Evolutionary conservation across 2,329 filamentous ascomycete species (phyloP).

Genomic region (Penicillium corylophilum): DNA sequence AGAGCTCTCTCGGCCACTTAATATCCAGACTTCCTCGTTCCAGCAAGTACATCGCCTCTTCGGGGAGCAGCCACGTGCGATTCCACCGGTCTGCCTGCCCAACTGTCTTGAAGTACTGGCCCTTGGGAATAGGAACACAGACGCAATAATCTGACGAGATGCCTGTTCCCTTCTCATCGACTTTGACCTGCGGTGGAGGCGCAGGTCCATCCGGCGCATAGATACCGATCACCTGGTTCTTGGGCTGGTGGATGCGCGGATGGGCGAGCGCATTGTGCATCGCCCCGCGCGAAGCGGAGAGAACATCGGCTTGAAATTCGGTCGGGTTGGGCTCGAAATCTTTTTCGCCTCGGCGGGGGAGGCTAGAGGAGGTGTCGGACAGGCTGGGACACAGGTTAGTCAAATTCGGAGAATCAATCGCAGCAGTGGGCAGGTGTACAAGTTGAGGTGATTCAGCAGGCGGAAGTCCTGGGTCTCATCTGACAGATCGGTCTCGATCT

Average conservation of each 20-base stretch:
- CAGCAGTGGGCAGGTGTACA: conserved; percentile 34
- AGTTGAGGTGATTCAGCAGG: conserved; percentile 61
- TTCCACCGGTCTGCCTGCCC: conserved; percentile 67
- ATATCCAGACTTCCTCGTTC: conserved; percentile 86
- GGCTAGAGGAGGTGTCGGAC: conserved; percentile 43
- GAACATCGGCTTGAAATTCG: conserved; percentile 70
- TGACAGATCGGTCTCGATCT: conserved; percentile 62
- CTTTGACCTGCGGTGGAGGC: conserved; percentile 16
- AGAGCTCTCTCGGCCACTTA: conserved; percentile 66
- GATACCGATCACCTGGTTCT: conserved; percentile 66
- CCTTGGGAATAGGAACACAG: conserved; percentile 68
- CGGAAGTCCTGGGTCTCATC: conserved; percentile 88
- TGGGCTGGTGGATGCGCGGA: conserved; percentile 70
- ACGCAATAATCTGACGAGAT: conserved; percentile 49
- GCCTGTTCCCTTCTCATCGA: conserved; percentile 14
- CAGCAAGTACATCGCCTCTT: conserved; percentile 85
- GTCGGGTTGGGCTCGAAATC: conserved; percentile 96
- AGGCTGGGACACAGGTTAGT: conserved; percentile 26
- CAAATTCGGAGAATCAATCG: background rate
- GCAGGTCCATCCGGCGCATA: conserved; percentile 64
- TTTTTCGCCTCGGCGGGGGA: conserved; percentile 91
- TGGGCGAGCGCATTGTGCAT: conserved; percentile 85
- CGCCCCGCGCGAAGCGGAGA: conserved; percentile 77
- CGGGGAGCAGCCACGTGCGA: conserved; percentile 79
- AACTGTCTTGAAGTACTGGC: conserved; percentile 71